Evolutionary conservation across 192 early-diverging fungal genomes (phyloP).

Genomic region (Backusella parvicylindrica): DNA sequence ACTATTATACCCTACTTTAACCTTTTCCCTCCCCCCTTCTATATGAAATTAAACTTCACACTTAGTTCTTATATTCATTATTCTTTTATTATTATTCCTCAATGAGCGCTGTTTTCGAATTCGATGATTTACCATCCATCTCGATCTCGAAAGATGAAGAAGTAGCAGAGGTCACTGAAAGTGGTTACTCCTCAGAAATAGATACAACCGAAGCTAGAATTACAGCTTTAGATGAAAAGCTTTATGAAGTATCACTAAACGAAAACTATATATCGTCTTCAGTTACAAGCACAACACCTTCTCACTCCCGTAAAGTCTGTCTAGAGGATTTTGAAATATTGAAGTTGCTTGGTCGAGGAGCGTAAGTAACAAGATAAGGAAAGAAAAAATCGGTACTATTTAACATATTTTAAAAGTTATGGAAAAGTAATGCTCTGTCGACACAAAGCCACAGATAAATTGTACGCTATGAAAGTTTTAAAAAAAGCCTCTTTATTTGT

Average conservation of each 20-base stretch:
- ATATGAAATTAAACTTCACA: background rate
- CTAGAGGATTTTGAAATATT: slow-evolving; percentile 49
- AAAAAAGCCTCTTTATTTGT: slow-evolving; percentile 84
- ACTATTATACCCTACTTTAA: background rate
- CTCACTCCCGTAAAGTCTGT: slow-evolving; percentile 36
- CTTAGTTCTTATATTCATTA: background rate
- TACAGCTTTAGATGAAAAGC: slow-evolving; percentile 16
- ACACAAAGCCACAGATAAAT: slow-evolving; percentile 50
- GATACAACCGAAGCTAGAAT: slow-evolving; percentile 15
- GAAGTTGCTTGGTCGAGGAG: slow-evolving; percentile 50
- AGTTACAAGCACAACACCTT: slow-evolving; percentile 22
- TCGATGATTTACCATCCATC: slow-evolving; percentile 41
- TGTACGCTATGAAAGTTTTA: slow-evolving; percentile 94
- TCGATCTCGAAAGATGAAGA: slow-evolving; percentile 24
- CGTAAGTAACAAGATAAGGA: slow-evolving; percentile 36
- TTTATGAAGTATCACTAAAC: slow-evolving; percentile 46
- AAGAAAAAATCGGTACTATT: background rate
- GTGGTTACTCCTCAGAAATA: slow-evolving; percentile 19
- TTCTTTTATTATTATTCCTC: background rate
- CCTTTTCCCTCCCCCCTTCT: background rate
- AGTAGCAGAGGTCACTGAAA: background rate
- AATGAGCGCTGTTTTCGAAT: slow-evolving; percentile 44
- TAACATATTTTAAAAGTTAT: slow-evolving; percentile 43
- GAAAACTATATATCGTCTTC: slow-evolving; percentile 42
- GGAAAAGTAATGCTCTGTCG: slow-evolving; percentile 85